phyloP scores from a whole-genome alignment of 257 asterid species.

The Apocynum venetum region DNA sequence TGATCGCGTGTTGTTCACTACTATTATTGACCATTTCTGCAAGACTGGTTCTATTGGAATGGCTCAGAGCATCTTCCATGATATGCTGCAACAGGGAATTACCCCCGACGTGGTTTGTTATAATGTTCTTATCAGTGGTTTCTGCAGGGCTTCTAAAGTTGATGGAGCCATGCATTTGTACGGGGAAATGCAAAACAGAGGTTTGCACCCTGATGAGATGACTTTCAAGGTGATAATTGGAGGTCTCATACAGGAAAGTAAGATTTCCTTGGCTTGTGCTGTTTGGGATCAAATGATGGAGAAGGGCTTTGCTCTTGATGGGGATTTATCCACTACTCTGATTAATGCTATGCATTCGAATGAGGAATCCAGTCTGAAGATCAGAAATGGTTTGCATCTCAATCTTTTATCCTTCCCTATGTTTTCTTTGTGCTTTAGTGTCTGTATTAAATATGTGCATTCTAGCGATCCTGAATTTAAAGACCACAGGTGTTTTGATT shows the following conservation, averaged over 20 bases:
- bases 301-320: conserved; percentile 85
- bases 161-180: conserved; percentile 65
- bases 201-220: conserved; percentile 68
- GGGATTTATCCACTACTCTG: conserved; percentile 66
- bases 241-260: conserved; percentile 72
- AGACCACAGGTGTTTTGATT: neutral
- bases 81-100: conserved; percentile 65
- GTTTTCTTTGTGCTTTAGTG: neutral
- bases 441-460: neutral
- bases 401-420: neutral
- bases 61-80: conserved; percentile 59
- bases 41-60: conserved; percentile 50
- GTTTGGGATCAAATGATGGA: conserved; percentile 97
- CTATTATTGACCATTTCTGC: conserved; percentile 66
- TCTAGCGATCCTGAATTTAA: neutral
- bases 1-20: conserved; percentile 60
- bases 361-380: conserved; percentile 31
- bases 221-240: conserved; percentile 68
- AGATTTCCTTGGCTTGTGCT: conserved; percentile 61
- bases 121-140: conserved; percentile 74
- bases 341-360: conserved; percentile 49
- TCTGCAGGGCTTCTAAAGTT: conserved; percentile 59
- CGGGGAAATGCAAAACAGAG: conserved; percentile 64
- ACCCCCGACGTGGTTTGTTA: conserved; percentile 70
- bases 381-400: conserved; percentile 23